These are phyloP conservation scores for Ceratobasidium sp. DNA, from an alignment of 1,284 basidiomycete genomes.

Conservation along the genomic window DNA sequence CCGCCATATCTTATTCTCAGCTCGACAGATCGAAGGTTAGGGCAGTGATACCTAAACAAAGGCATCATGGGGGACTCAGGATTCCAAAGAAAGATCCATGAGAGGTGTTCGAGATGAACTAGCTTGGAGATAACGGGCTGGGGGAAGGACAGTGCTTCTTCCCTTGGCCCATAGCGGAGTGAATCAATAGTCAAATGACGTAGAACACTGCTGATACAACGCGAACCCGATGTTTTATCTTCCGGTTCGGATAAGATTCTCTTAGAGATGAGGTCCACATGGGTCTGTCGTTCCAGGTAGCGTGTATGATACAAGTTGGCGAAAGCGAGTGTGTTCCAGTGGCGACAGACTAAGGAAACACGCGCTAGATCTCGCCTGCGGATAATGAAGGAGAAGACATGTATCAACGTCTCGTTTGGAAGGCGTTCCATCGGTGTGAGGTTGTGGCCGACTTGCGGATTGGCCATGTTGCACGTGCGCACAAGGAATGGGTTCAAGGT, in stretches of 20 bases:
- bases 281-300: conserved; percentile 8
- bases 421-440: too few species aligned
- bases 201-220: not conserved
- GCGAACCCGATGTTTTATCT: not conserved
- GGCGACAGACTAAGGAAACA: not conserved
- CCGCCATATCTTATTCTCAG: not conserved
- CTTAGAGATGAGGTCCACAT: not conserved
- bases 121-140: too few species aligned
- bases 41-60: too few species aligned
- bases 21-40: conserved; percentile 13
- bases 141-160: too few species aligned
- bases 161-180: not conserved
- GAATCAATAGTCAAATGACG: conserved; percentile 17
- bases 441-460: too few species aligned
- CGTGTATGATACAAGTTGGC: not conserved
- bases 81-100: too few species aligned
- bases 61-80: too few species aligned
- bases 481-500: too few species aligned
- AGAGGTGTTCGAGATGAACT: conserved; percentile 10
- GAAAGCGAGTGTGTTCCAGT: not conserved
- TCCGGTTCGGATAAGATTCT: not conserved
- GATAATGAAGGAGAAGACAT: not conserved
- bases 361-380: conserved; percentile 12
- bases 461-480: too few species aligned
- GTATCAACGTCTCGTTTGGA: not conserved